Evolutionary conservation across 2,329 filamentous ascomycete species (phyloP), one percentile per base, ranked within the genome.

Genomic region (Ramularia endophylla): DNA sequence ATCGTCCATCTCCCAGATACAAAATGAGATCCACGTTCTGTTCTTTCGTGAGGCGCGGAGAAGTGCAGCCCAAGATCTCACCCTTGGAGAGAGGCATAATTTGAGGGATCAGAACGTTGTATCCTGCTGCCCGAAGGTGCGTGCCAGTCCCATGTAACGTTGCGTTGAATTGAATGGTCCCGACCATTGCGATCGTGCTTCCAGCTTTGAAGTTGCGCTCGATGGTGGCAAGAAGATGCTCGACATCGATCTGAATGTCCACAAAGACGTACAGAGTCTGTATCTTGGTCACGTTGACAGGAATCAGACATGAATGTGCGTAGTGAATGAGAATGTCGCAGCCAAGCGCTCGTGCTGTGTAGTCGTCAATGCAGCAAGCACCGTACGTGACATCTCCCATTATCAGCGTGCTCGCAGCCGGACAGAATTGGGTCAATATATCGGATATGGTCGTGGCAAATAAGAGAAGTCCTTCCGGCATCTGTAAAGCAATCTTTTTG

Each of bases 361-460:
- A 98, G 67, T 98, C 92, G 63, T 98, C 92, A 56, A 98, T 95
- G 61, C 92, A 98, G 71, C 92, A 98, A 16, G 92, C 92, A 49
- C 92, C 92, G 63, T 98, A 98, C 1, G 92, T 98, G 31, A 98
- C 92, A 62, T 98, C 92, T 47, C 92, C 92, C 92, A 98, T 98
- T 64, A 98, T 98, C 40, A 97, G 73, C 2, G 90, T 97, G 62
- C 94, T 87, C 29, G 85, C 83, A 1, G 85, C 88, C 0, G 87
- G 84, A 59, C 92, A 98, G 69, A 98, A 98, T 60, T 89, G 85
- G 1, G 85, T 87, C 35, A 98, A 72, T 56, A 98, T 97, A 62
- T 98, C 92, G 3, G 92, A 95, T 53, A 98, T 90, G 27, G 92
- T 98, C 18, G 92, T 97, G 16, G 92, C 92, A 62, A 98, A 98